Evolutionary conservation across 2,329 filamentous ascomycete genomes (phyloP), one percentile per base, ranked within the genome.

Genomic region (Paracoccidioides lutzii): DNA sequence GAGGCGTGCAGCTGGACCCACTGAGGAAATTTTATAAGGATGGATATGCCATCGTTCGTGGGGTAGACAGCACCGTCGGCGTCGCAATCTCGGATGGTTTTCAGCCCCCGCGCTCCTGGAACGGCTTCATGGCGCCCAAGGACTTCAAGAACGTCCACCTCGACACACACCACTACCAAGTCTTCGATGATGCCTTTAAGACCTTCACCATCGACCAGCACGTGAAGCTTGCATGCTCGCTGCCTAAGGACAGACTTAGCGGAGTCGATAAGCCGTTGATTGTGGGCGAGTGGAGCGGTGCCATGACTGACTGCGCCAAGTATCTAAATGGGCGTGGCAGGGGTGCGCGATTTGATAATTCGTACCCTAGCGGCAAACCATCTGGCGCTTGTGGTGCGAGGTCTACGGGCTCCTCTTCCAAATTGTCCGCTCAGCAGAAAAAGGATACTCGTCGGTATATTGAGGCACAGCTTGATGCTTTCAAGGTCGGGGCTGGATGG

Each of bases 91-190:
- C 80, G 46, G 73, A 75, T 51, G 73, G 71, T 0, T 75, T 75
- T 58, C 52, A 63, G 32, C 61, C 72, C 1, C 75, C 79, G 0
- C 74, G 69, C 46, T 73, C 71, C 5, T 87, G 81, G 79, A 86
- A 86, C 62, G 78, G 75, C 4, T 81, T 81, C 67, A 73, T 84
- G 61, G 78, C 74, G 2, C 71, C 69, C 22, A 64, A 67, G 33
- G 71, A 69, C 8, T 67, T 70, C 57, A 65, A 66, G 50, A 78
- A 79, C 49, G 77, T 84, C 43, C 77, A 79, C 48, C 69, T 87
- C 59, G 84, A 87, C 63, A 81, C 83, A 57, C 84, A 87, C 65
- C 81, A 86, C 64, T 87, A 87, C 65, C 79, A 85, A 65, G 75
- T 82, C 57, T 86, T 86, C 69, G 75, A 73, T 57, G 67, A 75